phyloP scores from a whole-genome alignment of 2,329 filamentous ascomycete genomes.

The Penicillium sp. region DNA sequence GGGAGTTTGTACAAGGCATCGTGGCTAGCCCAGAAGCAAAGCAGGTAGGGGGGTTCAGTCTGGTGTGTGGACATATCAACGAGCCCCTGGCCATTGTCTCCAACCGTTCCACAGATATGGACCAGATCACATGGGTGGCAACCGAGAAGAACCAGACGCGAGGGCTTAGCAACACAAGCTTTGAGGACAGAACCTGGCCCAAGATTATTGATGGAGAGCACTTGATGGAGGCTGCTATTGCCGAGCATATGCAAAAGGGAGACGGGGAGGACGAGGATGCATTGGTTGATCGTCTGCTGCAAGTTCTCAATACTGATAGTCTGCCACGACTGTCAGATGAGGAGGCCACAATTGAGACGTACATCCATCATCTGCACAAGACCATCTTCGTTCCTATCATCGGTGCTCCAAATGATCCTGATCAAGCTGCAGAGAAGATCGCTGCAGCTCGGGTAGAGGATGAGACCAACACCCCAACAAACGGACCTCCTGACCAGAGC shows the following conservation, averaged over 20 bases:
- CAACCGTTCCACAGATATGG: slow-evolving; percentile 57
- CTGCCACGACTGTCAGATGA: slow-evolving; percentile 53
- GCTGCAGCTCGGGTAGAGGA: slow-evolving; percentile 34
- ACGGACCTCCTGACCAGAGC: slow-evolving; percentile 29
- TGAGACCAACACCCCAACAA: slow-evolving; percentile 7
- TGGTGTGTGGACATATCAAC: slow-evolving; percentile 58
- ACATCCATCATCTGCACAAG: slow-evolving; percentile 56
- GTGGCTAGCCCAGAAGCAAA: slow-evolving; percentile 55
- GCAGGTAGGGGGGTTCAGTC: slow-evolving; percentile 63
- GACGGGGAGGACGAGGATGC: slow-evolving; percentile 49
- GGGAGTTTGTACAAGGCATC: slow-evolving; percentile 55
- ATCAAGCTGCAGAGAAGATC: slow-evolving; percentile 36
- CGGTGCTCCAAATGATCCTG: slow-evolving; percentile 48
- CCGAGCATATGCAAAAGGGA: slow-evolving; percentile 40
- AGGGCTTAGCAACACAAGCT: slow-evolving; percentile 62
- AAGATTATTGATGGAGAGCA: slow-evolving; percentile 61
- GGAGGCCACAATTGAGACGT: slow-evolving; percentile 53
- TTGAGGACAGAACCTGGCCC: slow-evolving; percentile 60
- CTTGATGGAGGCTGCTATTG: slow-evolving; percentile 52
- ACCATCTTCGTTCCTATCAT: slow-evolving; percentile 62
- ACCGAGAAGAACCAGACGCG: slow-evolving; percentile 52
- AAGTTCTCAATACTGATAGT: slow-evolving; percentile 55
- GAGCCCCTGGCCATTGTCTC: slow-evolving; percentile 60
- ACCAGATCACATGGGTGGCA: slow-evolving; percentile 54
- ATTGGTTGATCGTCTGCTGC: slow-evolving; percentile 54